Percentiles rank a stretch among this genome's conserved stretches.
phyloP scores from a whole-genome alignment of 2,329 filamentous ascomycete species.

The Fusarium sp. region DNA sequence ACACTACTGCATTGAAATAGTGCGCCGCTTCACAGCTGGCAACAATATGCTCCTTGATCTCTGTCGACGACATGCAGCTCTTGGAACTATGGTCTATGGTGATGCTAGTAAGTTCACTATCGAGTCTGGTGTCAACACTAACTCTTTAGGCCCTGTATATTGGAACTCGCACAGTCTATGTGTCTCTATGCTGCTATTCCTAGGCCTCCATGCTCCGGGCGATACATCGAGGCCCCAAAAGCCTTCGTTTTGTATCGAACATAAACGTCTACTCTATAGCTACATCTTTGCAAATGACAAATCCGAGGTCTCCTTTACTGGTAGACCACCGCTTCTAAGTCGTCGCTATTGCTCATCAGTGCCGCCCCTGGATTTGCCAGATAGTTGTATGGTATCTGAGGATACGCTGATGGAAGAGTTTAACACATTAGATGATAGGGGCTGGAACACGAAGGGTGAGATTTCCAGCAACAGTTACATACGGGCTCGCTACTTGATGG shows the following conservation, averaged over 20 bases:
- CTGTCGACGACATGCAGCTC: constrained; percentile 44
- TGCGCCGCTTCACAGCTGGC: constrained; percentile 39
- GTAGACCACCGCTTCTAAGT: constrained; percentile 62
- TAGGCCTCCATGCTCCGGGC: constrained; percentile 47
- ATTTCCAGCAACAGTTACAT: constrained; percentile 57
- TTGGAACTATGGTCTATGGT: constrained; percentile 51
- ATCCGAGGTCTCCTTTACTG: constrained; percentile 60
- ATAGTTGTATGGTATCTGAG: constrained; percentile 58
- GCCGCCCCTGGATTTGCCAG: constrained; percentile 63
- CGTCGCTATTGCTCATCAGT: constrained; percentile 64
- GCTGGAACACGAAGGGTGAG: constrained; percentile 61
- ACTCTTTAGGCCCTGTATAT: constrained; percentile 44
- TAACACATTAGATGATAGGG: constrained; percentile 54
- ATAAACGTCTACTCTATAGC: constrained; percentile 46
- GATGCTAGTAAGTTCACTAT: constrained; percentile 50
- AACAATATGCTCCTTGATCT: constrained; percentile 53
- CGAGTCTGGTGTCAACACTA: not conserved
- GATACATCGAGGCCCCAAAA: constrained; percentile 9
- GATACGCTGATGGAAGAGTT: constrained; percentile 40
- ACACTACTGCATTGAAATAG: constrained; percentile 47
- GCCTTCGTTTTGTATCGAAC: constrained; percentile 49
- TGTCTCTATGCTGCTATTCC: constrained; percentile 48
- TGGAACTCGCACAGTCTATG: constrained; percentile 52
- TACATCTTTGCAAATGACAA: constrained; percentile 59
- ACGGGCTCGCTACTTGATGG: constrained; percentile 58